Base-by-base conservation (phyloP, 805 yeast genomes). In the Isabelozyma gotoi region DNA sequence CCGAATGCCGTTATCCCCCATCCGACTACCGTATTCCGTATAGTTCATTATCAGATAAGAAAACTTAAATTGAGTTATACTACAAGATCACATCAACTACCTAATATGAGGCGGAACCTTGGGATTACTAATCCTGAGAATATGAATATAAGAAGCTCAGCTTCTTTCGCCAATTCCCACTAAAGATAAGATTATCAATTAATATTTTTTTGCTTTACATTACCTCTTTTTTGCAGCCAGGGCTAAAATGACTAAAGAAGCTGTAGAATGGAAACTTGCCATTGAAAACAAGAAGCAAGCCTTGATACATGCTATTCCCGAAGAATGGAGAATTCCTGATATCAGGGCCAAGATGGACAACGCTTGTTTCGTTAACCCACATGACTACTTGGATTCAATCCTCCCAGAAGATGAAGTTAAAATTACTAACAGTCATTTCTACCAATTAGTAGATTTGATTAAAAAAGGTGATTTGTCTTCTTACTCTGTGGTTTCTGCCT, bases 401-500 rank as follows among this genome's bases (percentile, higher is more conserved):
- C 39, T 48, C 7, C 43, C 45, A 11, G 19, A 37, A 19, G 38
- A 41, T n/a, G 52, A 47, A 40, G 7, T 29, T 5, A 35, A 37
- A 16, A 49, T 51, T 4, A 50, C 53, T 12, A 38, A 38, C 29
- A 24, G 29, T 7, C 12, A 24, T n/a, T 18, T 38, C 17, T 10
- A 18, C 39, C 11, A 38, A 12, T 17, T 42, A 20, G 38, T 33
- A 8, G 38, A 32, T 10, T 29, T n/a, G 38, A 42, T 42, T 12
- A 19, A 21, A 16, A 12, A 5, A 11, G 44, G 44, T 24, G 56
- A 44, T 18, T 19, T 39, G 14, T 20, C 47, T 2, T 27, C 47
- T 5, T n/a, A 36, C 4, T 19, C 33, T 5, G 41, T 58, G n/a
- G 44, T 55, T 3, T 21, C 42, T 7, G 60, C 64, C 1, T 60